Evolutionary conservation across 148 eudicot species (phyloP).

Genomic region (Diospyros lotus): DNA sequence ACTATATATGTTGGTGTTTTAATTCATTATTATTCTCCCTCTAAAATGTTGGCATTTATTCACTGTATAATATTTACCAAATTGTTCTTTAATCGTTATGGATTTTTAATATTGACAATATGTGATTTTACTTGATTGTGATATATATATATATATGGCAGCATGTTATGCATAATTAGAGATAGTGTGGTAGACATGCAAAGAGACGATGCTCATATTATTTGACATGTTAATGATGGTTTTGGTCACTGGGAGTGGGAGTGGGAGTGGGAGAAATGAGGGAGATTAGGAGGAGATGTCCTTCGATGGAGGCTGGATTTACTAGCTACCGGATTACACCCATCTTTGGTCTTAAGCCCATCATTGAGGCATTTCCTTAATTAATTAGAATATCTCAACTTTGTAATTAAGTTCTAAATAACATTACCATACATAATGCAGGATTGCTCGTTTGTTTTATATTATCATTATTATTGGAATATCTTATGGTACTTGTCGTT

Average conservation of each 20-base stretch:
- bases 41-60: too few relatives aligned
- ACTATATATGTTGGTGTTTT: background rate
- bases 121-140: too few relatives aligned
- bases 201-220: background rate
- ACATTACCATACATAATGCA: too few relatives aligned
- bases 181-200: conserved; percentile 8
- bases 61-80: too few relatives aligned
- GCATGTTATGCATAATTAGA: conserved; percentile 12
- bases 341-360: conserved; percentile 7
- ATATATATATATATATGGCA: background rate
- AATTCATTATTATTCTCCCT: background rate
- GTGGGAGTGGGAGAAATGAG: conserved; percentile 10
- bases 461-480: too few relatives aligned
- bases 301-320: conserved; percentile 14
- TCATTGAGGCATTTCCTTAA: too few relatives aligned
- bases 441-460: too few relatives aligned
- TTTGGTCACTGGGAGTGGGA: background rate
- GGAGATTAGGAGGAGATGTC: conserved; percentile 13
- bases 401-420: too few relatives aligned
- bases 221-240: conserved; percentile 12
- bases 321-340: background rate
- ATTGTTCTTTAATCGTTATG: too few relatives aligned
- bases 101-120: too few relatives aligned
- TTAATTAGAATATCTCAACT: too few relatives aligned
- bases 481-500: too few relatives aligned